Percentiles rank a stretch among this genome's conserved stretches.
phyloP scores from a whole-genome alignment of 192 early-diverging fungal genomes.

The Coemansia sp. region DNA sequence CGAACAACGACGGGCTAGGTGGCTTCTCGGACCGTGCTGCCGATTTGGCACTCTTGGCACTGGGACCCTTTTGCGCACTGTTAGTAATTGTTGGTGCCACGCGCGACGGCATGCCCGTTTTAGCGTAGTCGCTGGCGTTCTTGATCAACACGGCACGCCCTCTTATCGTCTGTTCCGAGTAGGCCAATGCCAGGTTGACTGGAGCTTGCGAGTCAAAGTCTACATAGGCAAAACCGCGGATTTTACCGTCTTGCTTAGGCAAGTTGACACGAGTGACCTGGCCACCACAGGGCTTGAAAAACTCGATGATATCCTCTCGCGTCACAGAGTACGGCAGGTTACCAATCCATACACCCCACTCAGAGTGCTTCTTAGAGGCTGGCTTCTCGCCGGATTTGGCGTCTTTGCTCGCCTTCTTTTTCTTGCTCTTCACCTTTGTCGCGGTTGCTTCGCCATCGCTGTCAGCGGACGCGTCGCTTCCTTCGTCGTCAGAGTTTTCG shows the following conservation, averaged over 20 bases:
- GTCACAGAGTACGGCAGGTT: conserved; percentile 66
- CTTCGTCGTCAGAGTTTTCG: conserved; percentile 11
- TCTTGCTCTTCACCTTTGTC: conserved; percentile 51
- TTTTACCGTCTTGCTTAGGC: conserved; percentile 42
- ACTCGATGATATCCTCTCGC: conserved; percentile 56
- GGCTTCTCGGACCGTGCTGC: conserved; percentile 22
- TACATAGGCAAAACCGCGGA: conserved; percentile 69
- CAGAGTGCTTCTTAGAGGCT: conserved; percentile 51
- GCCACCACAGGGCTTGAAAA: conserved; percentile 55
- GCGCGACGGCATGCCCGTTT: conserved; percentile 56
- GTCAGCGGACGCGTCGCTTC: neutral
- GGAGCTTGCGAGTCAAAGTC: conserved; percentile 62
- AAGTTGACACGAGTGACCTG: conserved; percentile 42
- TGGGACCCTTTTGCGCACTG: conserved; percentile 10
- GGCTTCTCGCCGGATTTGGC: conserved; percentile 40
- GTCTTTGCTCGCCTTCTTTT: conserved; percentile 30
- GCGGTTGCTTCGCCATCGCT: conserved; percentile 43
- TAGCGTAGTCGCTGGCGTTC: conserved; percentile 60
- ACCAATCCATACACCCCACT: conserved; percentile 72
- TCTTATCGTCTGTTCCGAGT: conserved; percentile 61
- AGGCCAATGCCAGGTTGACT: conserved; percentile 58
- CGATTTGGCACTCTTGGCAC: neutral
- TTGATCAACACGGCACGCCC: conserved; percentile 69
- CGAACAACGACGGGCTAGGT: conserved; percentile 65
- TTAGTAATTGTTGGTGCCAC: neutral